These are phyloP conservation scores for Komagataella populi DNA, from an alignment of 805 yeast species.

Conservation along the genomic window DNA sequence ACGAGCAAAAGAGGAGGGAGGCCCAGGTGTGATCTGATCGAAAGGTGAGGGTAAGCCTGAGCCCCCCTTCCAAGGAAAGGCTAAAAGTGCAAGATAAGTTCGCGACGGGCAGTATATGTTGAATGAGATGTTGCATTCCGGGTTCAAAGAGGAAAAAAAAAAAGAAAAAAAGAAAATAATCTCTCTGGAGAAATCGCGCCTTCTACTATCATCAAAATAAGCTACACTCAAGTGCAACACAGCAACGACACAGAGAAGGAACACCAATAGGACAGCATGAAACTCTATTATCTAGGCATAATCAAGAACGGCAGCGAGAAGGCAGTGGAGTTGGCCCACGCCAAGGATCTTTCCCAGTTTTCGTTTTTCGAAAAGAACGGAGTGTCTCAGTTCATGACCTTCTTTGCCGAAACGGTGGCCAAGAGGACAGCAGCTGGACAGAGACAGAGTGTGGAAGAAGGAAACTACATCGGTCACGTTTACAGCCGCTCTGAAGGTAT, in stretches of 20 bases:
- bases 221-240: neutral
- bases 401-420: conserved; percentile 83
- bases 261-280: conserved; percentile 34
- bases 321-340: conserved; percentile 66
- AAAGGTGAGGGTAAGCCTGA: neutral
- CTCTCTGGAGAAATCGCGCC: neutral
- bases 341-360: conserved; percentile 74
- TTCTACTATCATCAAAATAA: neutral
- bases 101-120: neutral
- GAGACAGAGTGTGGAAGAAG: conserved; percentile 91
- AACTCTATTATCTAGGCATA: conserved; percentile 82
- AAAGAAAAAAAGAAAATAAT: no score
- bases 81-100: neutral
- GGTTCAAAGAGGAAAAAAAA: neutral
- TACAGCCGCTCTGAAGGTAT: conserved; percentile 83
- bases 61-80: neutral
- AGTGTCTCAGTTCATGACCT: conserved; percentile 89
- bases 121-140: neutral
- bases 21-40: neutral
- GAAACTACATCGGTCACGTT: conserved; percentile 81
- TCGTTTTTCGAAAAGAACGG: conserved; percentile 75
- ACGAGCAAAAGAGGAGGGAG: neutral
- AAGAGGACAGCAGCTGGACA: conserved; percentile 81
- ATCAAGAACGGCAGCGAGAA: conserved; percentile 50
- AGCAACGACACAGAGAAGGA: neutral